Evolutionary conservation across 441 rosid genomes (phyloP).

Genomic region (Cnidoscolus chayamansa): DNA sequence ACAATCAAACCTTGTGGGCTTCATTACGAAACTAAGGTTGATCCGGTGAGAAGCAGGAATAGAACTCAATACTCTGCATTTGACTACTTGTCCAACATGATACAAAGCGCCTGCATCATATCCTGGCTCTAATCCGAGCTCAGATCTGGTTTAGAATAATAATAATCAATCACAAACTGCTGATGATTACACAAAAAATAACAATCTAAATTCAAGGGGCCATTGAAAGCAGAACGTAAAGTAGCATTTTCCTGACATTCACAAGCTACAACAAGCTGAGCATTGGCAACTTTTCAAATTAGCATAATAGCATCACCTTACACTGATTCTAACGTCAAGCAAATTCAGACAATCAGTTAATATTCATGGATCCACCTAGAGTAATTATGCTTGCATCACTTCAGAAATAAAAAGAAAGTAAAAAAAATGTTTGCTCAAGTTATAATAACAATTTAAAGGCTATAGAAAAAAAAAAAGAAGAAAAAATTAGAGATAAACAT

Average conservation of each 20-base stretch:
- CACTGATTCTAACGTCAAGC: background rate
- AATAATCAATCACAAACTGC: conserved; percentile 16
- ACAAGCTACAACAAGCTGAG: background rate
- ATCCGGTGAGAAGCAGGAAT: conserved; percentile 63
- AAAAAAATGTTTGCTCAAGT: background rate
- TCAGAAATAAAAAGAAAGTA: background rate
- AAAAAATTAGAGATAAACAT: background rate
- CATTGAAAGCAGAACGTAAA: background rate
- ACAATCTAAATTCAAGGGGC: background rate
- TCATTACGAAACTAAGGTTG: conserved; percentile 84
- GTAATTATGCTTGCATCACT: background rate
- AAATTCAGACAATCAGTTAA: background rate
- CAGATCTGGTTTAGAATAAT: conserved; percentile 57
- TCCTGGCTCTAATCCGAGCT: conserved; percentile 89
- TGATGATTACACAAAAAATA: conserved; percentile 15
- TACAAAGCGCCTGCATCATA: conserved; percentile 60
- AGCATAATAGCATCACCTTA: background rate
- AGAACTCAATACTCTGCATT: conserved; percentile 81
- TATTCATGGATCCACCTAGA: background rate
- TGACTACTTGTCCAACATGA: conserved; percentile 93
- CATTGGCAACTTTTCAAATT: background rate
- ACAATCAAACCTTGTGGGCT: conserved; percentile 64
- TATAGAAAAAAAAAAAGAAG: background rate
- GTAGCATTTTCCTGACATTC: background rate
- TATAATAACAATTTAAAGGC: background rate